These are phyloP conservation scores for Streptanthus diversifolius DNA, from an alignment of 345 rosid genomes.

Conservation along the genomic window DNA sequence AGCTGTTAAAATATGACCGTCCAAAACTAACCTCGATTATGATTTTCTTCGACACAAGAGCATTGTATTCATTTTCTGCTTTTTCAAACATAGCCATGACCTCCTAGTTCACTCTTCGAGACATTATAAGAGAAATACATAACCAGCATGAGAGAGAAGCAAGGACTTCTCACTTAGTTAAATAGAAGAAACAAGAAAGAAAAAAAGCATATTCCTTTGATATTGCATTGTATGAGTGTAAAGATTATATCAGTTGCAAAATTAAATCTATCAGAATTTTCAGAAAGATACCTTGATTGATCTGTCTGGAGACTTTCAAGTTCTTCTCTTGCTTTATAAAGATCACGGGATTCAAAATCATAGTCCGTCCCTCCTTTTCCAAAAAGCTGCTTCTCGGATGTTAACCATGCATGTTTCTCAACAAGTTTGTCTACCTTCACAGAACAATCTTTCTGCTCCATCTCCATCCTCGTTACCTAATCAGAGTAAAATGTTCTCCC, in stretches of 20 bases:
- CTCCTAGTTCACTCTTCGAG: slow-evolving; percentile 96
- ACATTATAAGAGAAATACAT: slow-evolving; percentile 37
- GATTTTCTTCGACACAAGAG: slow-evolving; percentile 75
- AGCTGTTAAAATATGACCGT: slow-evolving; percentile 6
- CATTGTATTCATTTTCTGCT: slow-evolving; percentile 92
- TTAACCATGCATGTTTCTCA: slow-evolving; percentile 91
- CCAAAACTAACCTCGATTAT: slow-evolving; percentile 72
- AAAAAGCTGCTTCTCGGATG: slow-evolving; percentile 78
- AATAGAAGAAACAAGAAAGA: background rate
- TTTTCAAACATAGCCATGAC: slow-evolving; percentile 97
- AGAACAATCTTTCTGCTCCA: slow-evolving; percentile 82
- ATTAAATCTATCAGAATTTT: background rate
- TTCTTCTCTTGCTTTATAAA: slow-evolving; percentile 69
- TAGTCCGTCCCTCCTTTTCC: slow-evolving; percentile 92
- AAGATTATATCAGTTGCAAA: background rate
- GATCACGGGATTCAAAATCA: slow-evolving; percentile 75
- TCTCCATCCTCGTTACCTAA: slow-evolving; percentile 78
- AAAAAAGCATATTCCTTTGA: background rate
- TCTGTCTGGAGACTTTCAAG: slow-evolving; percentile 75
- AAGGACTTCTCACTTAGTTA: background rate
- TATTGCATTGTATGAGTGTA: background rate
- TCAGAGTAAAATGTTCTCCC: background rate
- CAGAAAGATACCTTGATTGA: slow-evolving; percentile 61
- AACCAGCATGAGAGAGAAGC: background rate
- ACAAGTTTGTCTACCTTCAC: slow-evolving; percentile 69